Base-by-base conservation (phyloP, 345 rosid species). In the Euphorbia peplus region DNA sequence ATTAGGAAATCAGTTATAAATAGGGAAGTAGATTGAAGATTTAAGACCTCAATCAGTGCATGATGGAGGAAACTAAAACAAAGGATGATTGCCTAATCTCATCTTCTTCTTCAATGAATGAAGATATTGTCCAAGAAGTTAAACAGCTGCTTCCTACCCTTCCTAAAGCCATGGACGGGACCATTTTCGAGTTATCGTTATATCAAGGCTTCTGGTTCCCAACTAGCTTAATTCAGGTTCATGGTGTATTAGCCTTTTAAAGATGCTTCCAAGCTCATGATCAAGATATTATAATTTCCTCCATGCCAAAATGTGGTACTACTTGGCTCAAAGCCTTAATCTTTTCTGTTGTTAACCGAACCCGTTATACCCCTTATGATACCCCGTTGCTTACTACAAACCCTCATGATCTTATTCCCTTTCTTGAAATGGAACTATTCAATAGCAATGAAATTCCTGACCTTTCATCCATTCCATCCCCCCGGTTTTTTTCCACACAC, bases 351-450 rank as follows among this genome's bases (percentile, higher is more conserved):
- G 41, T 65, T 0, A 73, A 78, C 59, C 84, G 84, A n/a, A 8
- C 69, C 15, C 32, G 0, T 0, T 55, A 14, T 24, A 37, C 67
- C 3, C 39, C 25, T 44, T 13, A 58, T 4, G 56, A 28, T 0
- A 0, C 26, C 25, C 84, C 82, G 14, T 52, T 83, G 35, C 77
- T 71, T 39, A 32, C 63, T 8, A 70, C 81, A 11, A 69, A 69
- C 56, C 79, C 86, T 10, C 86, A 78, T 32, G 79, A 78, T 24
- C 79, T 83, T 8, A 82, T 80, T 0, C 79, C 79, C 13, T 80
- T 73, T 57, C 52, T 83, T 3, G 86, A 78, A 52, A 59, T 51
- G 24, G 60, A 68, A 30, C 58, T 76, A 2, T 75, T 65, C 32
- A 55, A 55, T 8, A 56, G 57, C 15, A 16, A 18, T 52, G 15